Conservation (phyloP, 371 early-diverging fungal genomes). For the Vairimorpha ceranae region DNA sequence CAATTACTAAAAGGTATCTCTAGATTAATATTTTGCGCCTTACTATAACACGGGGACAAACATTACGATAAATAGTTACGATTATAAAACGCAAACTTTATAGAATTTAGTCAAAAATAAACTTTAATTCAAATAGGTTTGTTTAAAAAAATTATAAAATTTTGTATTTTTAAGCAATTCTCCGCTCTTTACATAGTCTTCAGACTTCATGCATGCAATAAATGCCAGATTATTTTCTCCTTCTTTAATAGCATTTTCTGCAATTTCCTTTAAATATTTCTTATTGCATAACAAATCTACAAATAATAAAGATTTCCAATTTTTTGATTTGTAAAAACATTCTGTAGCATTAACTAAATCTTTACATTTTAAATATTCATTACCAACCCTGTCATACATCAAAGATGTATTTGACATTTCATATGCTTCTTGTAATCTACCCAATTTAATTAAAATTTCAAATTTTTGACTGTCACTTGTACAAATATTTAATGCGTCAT, state of each 20-base stretch:
- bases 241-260: conserved; percentile 34
- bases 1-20: too few relatives aligned
- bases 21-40: too few relatives aligned
- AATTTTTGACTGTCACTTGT: conserved; percentile 54
- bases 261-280: conserved; percentile 25
- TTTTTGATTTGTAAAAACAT: conserved; percentile 44
- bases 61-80: too few relatives aligned
- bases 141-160: conserved; percentile 45
- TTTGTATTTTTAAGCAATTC: conserved; percentile 40
- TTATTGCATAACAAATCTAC: conserved; percentile 39
- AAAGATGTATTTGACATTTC: conserved; percentile 34
- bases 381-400: conserved; percentile 50
- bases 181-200: conserved; percentile 38
- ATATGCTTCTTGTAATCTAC: conserved; percentile 52
- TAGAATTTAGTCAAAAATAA: too few relatives aligned
- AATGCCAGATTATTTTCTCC: conserved; percentile 52
- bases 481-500: conserved; percentile 50
- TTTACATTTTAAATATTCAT: conserved; percentile 21
- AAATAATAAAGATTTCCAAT: conserved; percentile 41
- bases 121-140: conserved; percentile 32
- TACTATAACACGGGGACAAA: too few relatives aligned
- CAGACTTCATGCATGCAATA: conserved; percentile 41
- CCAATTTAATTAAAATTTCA: conserved; percentile 59
- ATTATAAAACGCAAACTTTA: too few relatives aligned
- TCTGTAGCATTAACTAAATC: conserved; percentile 43